A percentile compares a stretch with the other conserved stretches of the same genome.
Evolutionary conservation across 2,329 filamentous ascomycete genomes (phyloP).

Genomic region (Mycosphaerella sp.): DNA sequence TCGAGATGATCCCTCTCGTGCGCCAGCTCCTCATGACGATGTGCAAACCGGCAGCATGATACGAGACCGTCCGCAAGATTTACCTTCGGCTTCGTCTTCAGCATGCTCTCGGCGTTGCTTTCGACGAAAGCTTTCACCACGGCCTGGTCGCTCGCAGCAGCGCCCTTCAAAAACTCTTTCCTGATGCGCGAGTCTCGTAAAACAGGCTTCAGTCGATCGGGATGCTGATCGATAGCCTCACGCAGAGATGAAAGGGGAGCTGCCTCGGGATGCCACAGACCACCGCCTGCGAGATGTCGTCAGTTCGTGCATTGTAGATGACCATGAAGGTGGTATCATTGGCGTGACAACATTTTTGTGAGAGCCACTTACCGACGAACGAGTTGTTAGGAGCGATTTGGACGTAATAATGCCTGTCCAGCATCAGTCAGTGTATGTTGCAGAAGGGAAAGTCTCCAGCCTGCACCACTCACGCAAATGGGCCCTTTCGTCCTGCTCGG

Average conservation of each 20-base stretch:
- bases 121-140: conserved; percentile 52
- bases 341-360: neutral
- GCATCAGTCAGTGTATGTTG: neutral
- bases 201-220: conserved; percentile 61
- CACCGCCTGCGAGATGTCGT: conserved; percentile 52
- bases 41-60: too few species aligned
- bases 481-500: conserved; percentile 77
- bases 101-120: conserved; percentile 63
- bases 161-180: conserved; percentile 49
- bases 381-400: conserved; percentile 55
- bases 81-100: conserved; percentile 84
- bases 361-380: conserved; percentile 58
- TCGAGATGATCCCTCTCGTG: too few species aligned
- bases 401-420: too few species aligned
- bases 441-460: neutral
- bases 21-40: too few species aligned
- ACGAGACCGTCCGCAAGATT: conserved; percentile 22
- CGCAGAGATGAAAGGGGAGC: conserved; percentile 61
- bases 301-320: neutral
- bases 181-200: conserved; percentile 57
- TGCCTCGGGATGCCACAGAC: conserved; percentile 72
- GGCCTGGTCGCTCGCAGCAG: conserved; percentile 51
- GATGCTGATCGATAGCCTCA: conserved; percentile 66
- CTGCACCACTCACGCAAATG: conserved; percentile 57
- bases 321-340: too few species aligned